Evolutionary conservation across 1,284 basidiomycete species (phyloP), one percentile per base, ranked within the genome.

Genomic region (Hemileccinum hortonii): DNA sequence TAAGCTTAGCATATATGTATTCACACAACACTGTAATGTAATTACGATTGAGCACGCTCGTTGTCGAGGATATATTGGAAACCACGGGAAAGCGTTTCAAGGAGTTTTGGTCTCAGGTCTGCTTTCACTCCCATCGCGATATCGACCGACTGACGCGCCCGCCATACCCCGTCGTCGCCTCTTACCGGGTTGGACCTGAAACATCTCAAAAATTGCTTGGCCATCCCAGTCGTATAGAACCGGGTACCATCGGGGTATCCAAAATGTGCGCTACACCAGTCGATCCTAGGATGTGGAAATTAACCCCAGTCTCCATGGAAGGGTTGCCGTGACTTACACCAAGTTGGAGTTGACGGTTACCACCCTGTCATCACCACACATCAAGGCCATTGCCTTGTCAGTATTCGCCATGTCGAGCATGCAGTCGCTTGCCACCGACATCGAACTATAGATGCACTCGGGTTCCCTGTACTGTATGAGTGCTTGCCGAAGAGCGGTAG

Each of bases 181-280:
- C 49, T 56, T 39, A 39, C 35, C 12, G 64, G 54, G 43, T 74
- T 73, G 7, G 71, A 65, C 19, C 46, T 52, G 43, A 69, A 71
- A 7, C 67, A 60, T 26, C 69, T 58, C 11, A 74, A 32, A 43
- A 69, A 71, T 26, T 51, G 53, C 35, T 63, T 62, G 32, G 49
- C 55, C 8, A 58, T 24, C 15, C 64, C 66, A 16, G 44, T 26
- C 1, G 64, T 63, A 38, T 62, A 52, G 37, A 71, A 69, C 18
- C 57, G 58, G 10, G 56, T 53, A 11, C 53, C 49, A 26, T 57
- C 46, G 1, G 63, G 62, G 50, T 38, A 62, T 15, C 72, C 72
- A 36, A 73, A 73, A 36, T 72, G 59, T 7, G 56, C 59, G 3
- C 61, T 50, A 19, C 59, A 54, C 72, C 69, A 70, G 35, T 71